phyloP scores from a whole-genome alignment of 169 alveolate genomes.

The Eimeria acervulina region DNA sequence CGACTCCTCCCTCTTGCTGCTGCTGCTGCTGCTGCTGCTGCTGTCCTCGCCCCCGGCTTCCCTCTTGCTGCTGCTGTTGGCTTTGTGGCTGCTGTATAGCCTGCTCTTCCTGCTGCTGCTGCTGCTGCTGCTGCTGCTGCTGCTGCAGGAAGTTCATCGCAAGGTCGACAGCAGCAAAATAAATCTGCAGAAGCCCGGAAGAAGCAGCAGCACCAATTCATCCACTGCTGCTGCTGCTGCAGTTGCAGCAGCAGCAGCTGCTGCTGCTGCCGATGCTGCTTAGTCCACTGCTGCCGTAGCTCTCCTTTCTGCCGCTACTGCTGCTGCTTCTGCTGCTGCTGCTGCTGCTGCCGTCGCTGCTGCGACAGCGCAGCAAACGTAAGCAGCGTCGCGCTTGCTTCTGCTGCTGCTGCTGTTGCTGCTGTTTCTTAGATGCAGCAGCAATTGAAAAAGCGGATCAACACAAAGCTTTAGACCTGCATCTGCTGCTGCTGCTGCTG shows the following conservation, averaged over 20 bases:
- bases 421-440: neutral
- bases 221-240: neutral
- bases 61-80: too few species aligned
- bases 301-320: too few species aligned
- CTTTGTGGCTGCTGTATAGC: too few species aligned
- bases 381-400: neutral
- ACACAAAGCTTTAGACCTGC: too few species aligned
- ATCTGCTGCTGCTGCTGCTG: too few species aligned
- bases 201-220: neutral
- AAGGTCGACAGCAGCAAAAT: neutral
- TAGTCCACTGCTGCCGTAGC: neutral
- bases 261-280: neutral
- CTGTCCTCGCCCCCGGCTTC: neutral
- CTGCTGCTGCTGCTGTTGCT: too few species aligned
- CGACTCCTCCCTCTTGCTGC: neutral
- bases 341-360: neutral
- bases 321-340: slow-evolving; percentile 1
- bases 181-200: neutral
- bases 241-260: neutral
- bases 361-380: neutral
- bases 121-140: slow-evolving; percentile 32
- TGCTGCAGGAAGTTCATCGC: neutral
- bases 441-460: neutral
- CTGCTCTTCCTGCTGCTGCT: neutral
- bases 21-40: slow-evolving; percentile 17